Evolutionary conservation across 106 monocot genomes (phyloP).

Genomic region (Dendrobium catenatum): DNA sequence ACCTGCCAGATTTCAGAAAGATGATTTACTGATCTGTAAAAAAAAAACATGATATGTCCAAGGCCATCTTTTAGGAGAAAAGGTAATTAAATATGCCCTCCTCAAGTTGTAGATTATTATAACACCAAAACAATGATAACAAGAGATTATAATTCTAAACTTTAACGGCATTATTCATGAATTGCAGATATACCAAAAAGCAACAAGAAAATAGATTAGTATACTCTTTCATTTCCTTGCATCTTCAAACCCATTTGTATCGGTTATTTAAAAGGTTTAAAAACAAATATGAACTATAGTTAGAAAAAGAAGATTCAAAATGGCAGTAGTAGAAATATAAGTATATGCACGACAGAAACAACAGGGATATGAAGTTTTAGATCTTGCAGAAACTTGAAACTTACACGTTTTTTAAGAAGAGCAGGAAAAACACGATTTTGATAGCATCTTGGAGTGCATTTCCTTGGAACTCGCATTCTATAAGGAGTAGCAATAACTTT

Average conservation of each 20-base stretch:
- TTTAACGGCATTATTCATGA: background rate
- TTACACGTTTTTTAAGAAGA: conserved; percentile 79
- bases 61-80: background rate
- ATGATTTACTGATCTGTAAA: background rate
- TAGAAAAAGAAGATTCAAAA: background rate
- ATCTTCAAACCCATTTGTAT: background rate
- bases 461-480: conserved; percentile 83
- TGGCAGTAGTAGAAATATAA: background rate
- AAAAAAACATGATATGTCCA: background rate
- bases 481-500: conserved; percentile 41
- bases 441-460: conserved; percentile 78
- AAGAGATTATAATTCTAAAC: background rate
- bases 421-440: conserved; percentile 75
- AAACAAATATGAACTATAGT: background rate
- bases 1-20: background rate
- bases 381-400: background rate
- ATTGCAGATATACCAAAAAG: background rate
- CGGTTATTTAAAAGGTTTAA: background rate
- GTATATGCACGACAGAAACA: background rate
- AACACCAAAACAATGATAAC: background rate
- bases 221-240: background rate
- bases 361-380: background rate
- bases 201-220: background rate
- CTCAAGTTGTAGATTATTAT: background rate
- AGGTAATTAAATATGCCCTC: background rate